phyloP scores from a whole-genome alignment of 306 rosid species.

The Vachellia pachyceras region DNA sequence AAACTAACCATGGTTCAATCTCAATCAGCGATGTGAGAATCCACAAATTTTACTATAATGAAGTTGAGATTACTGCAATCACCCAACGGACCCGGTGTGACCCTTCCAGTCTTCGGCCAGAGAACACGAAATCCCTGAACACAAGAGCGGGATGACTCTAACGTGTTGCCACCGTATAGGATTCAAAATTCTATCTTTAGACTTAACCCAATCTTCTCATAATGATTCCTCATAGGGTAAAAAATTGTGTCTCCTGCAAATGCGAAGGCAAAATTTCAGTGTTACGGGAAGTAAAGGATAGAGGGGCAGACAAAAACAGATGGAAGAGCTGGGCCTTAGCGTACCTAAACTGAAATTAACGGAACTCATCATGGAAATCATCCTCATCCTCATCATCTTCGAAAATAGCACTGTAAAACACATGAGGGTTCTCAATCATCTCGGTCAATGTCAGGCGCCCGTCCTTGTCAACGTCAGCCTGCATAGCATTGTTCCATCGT shows the following conservation, averaged over 20 bases:
- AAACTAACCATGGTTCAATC: constrained; percentile 31
- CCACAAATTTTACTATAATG: constrained; percentile 38
- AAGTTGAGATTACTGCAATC: constrained; percentile 34
- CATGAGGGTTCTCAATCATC: constrained; percentile 94
- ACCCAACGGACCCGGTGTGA: constrained; percentile 38
- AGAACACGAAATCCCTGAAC: constrained; percentile 39
- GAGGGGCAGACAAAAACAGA: not conserved
- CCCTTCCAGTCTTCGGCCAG: constrained; percentile 33
- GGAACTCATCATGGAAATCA: constrained; percentile 87
- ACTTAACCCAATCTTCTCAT: constrained; percentile 34
- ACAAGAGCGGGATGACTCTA: constrained; percentile 44
- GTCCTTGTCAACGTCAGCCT: constrained; percentile 93
- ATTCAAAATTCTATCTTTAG: constrained; percentile 17
- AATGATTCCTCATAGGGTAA: constrained; percentile 23
- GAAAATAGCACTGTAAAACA: constrained; percentile 91
- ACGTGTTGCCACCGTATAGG: constrained; percentile 36
- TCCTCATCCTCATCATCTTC: constrained; percentile 78
- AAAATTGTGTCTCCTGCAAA: constrained; percentile 47
- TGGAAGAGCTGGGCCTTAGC: not conserved
- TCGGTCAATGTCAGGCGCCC: constrained; percentile 79
- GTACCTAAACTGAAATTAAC: constrained; percentile 60
- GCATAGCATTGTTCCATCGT: constrained; percentile 38
- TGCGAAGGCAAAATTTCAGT: not conserved
- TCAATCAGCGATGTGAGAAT: constrained; percentile 37
- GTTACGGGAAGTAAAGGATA: not conserved